phyloP scores from a whole-genome alignment of 2,329 filamentous ascomycete genomes.

The Colletotrichum australisinense region DNA sequence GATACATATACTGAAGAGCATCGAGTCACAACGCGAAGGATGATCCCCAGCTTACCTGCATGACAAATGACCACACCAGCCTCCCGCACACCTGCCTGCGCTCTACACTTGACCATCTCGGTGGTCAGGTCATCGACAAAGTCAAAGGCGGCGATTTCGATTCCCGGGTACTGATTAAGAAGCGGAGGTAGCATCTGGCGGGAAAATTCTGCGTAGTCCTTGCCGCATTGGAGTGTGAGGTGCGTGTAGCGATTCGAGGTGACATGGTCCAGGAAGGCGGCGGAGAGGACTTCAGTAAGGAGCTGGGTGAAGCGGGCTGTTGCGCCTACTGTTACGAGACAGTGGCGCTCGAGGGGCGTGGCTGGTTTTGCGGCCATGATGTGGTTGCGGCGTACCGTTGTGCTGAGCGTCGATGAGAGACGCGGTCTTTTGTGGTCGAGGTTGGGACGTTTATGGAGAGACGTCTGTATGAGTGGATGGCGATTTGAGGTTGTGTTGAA shows the following conservation, averaged over 20 bases:
- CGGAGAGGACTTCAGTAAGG: constrained; percentile 72
- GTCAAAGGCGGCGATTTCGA: constrained; percentile 72
- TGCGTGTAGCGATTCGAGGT: constrained; percentile 72
- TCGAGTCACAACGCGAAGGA: neutral
- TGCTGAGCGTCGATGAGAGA: too few species aligned
- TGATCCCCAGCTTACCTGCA: constrained; percentile 70
- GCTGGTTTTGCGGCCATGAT: neutral
- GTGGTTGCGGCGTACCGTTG: too few species aligned
- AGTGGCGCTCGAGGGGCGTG: constrained; percentile 52
- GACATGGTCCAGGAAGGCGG: constrained; percentile 73
- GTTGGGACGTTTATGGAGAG: neutral
- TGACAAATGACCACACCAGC: constrained; percentile 88
- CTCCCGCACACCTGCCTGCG: constrained; percentile 54
- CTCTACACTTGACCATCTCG: constrained; percentile 69
- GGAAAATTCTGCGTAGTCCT: constrained; percentile 68
- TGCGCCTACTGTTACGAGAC: constrained; percentile 92
- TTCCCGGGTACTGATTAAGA: constrained; percentile 44
- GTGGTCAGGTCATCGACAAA: constrained; percentile 72
- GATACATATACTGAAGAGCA: neutral
- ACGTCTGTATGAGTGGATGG: neutral
- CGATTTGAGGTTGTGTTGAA: neutral
- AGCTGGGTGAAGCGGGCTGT: constrained; percentile 85
- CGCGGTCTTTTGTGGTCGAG: neutral
- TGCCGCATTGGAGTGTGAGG: constrained; percentile 84
- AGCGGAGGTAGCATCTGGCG: constrained; percentile 38